Evolutionary conservation across 441 rosid species (phyloP).

Genomic region (Populus hybrid): DNA sequence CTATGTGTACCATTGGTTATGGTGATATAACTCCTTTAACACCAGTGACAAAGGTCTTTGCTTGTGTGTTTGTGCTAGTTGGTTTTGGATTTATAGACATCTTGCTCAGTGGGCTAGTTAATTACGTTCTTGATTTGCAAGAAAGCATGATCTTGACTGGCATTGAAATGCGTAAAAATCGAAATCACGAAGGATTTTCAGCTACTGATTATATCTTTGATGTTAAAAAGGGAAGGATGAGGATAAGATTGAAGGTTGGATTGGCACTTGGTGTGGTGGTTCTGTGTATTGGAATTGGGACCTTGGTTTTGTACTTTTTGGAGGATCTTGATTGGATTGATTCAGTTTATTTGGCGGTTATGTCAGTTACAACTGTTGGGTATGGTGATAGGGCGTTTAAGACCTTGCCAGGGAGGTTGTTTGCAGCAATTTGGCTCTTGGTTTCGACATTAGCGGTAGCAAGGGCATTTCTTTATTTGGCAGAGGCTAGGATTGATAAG

Average conservation of each 20-base stretch:
- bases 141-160: conserved; percentile 66
- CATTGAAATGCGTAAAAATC: conserved; percentile 32
- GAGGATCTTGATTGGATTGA: conserved; percentile 66
- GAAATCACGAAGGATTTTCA: conserved; percentile 33
- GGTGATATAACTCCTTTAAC: conserved; percentile 84
- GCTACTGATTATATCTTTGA: conserved; percentile 67
- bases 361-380: conserved; percentile 94
- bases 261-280: conserved; percentile 80
- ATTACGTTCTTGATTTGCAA: conserved; percentile 73
- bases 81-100: conserved; percentile 86
- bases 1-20: conserved; percentile 92
- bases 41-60: conserved; percentile 62
- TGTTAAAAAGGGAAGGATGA: conserved; percentile 82
- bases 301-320: conserved; percentile 48
- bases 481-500: conserved; percentile 76
- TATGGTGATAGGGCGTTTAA: conserved; percentile 81
- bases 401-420: conserved; percentile 64
- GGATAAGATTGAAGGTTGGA: conserved; percentile 78
- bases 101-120: conserved; percentile 72
- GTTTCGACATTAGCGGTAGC: conserved; percentile 83
- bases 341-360: conserved; percentile 78
- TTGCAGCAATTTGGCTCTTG: conserved; percentile 77
- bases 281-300: conserved; percentile 59
- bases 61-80: conserved; percentile 70
- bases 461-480: conserved; percentile 75